Evolutionary conservation across 2,329 filamentous ascomycete genomes (phyloP).

Genomic region (Aspergillus chevalieri): DNA sequence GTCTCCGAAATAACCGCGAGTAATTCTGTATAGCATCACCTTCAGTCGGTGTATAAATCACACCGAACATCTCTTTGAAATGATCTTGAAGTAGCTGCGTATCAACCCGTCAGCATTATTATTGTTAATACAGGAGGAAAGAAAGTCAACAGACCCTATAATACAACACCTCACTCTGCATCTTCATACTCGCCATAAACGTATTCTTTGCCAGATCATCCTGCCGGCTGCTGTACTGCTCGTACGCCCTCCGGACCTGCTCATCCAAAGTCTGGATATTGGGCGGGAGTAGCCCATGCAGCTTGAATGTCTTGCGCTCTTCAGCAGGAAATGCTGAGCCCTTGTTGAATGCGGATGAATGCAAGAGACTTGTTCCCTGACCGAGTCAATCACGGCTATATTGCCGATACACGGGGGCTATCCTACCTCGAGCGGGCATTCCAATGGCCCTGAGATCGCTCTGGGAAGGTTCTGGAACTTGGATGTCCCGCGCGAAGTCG

Average conservation of each 20-base stretch:
- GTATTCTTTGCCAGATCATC: constrained; percentile 77
- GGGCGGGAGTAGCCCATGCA: constrained; percentile 67
- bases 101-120: not conserved
- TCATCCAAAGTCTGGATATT: constrained; percentile 69
- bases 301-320: constrained; percentile 63
- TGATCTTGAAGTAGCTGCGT: constrained; percentile 65
- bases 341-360: constrained; percentile 70
- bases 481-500: constrained; percentile 3
- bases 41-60: constrained; percentile 90
- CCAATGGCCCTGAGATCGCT: constrained; percentile 21
- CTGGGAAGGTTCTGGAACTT: constrained; percentile 28
- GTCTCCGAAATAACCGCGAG: constrained; percentile 67
- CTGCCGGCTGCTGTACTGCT: constrained; percentile 62
- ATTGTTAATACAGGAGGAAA: no score
- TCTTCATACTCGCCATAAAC: constrained; percentile 76
- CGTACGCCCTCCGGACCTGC: constrained; percentile 69
- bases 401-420: not conserved
- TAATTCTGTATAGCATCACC: constrained; percentile 83
- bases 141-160: constrained; percentile 52
- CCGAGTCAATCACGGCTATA: not conserved
- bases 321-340: constrained; percentile 68
- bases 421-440: constrained; percentile 23
- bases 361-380: constrained; percentile 52
- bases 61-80: constrained; percentile 77
- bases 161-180: constrained; percentile 79